Conservation (phyloP, 306 rosid species). For the Urtica urens region DNA sequence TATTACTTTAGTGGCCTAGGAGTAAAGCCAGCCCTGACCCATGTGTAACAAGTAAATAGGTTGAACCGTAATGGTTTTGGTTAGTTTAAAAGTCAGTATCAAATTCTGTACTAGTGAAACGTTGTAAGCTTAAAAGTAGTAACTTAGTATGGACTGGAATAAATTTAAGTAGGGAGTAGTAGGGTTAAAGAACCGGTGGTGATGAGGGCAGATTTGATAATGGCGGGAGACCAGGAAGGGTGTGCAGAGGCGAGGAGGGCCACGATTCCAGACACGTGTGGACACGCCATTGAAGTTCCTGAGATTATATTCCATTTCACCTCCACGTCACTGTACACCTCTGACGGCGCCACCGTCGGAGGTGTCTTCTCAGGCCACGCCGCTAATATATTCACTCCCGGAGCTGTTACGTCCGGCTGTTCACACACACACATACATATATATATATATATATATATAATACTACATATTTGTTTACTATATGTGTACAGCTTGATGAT, state of each 20-base stretch:
- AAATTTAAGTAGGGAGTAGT: no score
- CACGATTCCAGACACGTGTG: constrained; percentile 37
- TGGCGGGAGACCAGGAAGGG: constrained; percentile 50
- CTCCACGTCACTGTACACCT: constrained; percentile 1
- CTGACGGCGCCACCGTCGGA: constrained; percentile 17
- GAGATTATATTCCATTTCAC: constrained; percentile 36
- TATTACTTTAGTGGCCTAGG: no score
- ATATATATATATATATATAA: background rate
- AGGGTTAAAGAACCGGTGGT: constrained; percentile 27
- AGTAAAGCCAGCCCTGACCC: no score
- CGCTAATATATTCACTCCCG: constrained; percentile 42
- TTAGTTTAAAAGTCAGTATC: no score
- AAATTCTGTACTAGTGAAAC: no score
- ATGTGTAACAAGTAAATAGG: no score
- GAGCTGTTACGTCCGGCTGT: constrained; percentile 48
- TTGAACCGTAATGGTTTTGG: no score
- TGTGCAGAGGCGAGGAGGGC: constrained; percentile 44
- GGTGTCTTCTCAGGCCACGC: constrained; percentile 50
- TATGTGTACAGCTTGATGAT: no score
- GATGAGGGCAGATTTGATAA: constrained; percentile 35
- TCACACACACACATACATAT: background rate
- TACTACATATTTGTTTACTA: no score
- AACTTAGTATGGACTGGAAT: no score
- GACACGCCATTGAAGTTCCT: constrained; percentile 63
- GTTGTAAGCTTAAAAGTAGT: no score